Conservation (phyloP, 164 flowering plant species). For the Annona squamosa region DNA sequence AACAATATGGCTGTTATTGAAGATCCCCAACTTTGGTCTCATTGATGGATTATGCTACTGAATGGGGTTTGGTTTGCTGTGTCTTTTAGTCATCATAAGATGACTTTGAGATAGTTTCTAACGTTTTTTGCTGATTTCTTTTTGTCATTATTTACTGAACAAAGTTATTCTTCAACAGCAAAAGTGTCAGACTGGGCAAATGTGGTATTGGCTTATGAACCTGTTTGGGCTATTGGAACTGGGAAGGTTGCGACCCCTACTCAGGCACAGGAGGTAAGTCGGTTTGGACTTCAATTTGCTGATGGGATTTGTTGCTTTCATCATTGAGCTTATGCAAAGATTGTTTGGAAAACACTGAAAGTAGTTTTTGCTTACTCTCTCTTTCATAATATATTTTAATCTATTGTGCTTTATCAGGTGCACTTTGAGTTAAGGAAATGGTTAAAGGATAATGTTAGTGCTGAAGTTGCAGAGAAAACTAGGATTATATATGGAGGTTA, state of each 20-base stretch:
- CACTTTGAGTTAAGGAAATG: constrained; percentile 62
- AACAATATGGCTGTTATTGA: too few species aligned
- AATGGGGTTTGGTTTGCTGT: too few species aligned
- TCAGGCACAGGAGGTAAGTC: constrained; percentile 86
- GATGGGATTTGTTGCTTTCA: background rate
- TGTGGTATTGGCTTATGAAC: constrained; percentile 82
- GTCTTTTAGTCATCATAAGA: too few species aligned
- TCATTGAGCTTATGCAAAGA: background rate
- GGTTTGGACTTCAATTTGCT: background rate
- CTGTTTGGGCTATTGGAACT: constrained; percentile 95
- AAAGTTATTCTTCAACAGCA: constrained; percentile 31
- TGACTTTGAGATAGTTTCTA: too few species aligned
- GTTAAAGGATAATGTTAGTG: constrained; percentile 40
- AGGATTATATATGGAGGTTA: constrained; percentile 93
- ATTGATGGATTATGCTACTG: too few species aligned
- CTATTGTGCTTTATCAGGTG: constrained; percentile 32
- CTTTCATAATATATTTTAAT: background rate
- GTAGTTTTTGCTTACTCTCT: background rate
- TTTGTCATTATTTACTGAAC: background rate
- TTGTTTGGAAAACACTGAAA: background rate
- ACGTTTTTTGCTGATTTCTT: background rate
- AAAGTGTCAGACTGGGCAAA: constrained; percentile 47
- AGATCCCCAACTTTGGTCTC: too few species aligned
- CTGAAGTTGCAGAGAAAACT: constrained; percentile 68
- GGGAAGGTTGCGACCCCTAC: constrained; percentile 90